Conservation (phyloP, 1,284 basidiomycete genomes). For the Xerocomus nothofagi region DNA sequence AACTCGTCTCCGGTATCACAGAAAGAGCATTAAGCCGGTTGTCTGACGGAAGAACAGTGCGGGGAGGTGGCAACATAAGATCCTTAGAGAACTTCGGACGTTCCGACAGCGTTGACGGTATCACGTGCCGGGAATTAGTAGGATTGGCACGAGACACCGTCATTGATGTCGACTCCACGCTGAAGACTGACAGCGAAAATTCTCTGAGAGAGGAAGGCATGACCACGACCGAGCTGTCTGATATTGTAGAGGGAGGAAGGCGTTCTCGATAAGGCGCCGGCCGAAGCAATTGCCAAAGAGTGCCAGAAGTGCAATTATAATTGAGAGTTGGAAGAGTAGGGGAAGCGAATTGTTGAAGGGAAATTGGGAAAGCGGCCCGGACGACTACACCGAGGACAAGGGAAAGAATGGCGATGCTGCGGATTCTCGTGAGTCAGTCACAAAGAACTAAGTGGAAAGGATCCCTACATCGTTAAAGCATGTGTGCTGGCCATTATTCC, state of each 20-base stretch:
- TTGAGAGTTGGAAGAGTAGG: slow-evolving; percentile 13
- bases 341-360: slow-evolving; percentile 31
- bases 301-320: slow-evolving; percentile 24
- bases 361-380: slow-evolving; percentile 49
- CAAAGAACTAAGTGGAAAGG: slow-evolving; percentile 9
- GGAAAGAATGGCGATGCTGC: slow-evolving; percentile 64
- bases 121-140: slow-evolving; percentile 22
- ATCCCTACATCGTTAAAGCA: slow-evolving; percentile 60
- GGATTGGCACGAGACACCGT: slow-evolving; percentile 20
- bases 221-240: slow-evolving; percentile 30
- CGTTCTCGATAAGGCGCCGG: slow-evolving; percentile 40
- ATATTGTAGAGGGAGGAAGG: slow-evolving; percentile 33
- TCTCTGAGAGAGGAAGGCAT: slow-evolving; percentile 53
- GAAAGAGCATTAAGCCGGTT: slow-evolving; percentile 34
- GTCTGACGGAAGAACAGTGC: slow-evolving; percentile 29
- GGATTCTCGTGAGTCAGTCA: slow-evolving; percentile 15
- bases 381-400: slow-evolving; percentile 65
- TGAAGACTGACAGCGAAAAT: slow-evolving; percentile 54
- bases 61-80: slow-evolving; percentile 40
- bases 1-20: slow-evolving; percentile 24
- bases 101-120: slow-evolving; percentile 35
- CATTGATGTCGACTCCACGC: slow-evolving; percentile 31
- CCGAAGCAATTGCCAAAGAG: slow-evolving; percentile 34
- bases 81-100: slow-evolving; percentile 39
- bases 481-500: slow-evolving; percentile 47